Evolutionary conservation across 345 rosid genomes (phyloP).

Genomic region (sweet orange (Citrus sinensis)): DNA sequence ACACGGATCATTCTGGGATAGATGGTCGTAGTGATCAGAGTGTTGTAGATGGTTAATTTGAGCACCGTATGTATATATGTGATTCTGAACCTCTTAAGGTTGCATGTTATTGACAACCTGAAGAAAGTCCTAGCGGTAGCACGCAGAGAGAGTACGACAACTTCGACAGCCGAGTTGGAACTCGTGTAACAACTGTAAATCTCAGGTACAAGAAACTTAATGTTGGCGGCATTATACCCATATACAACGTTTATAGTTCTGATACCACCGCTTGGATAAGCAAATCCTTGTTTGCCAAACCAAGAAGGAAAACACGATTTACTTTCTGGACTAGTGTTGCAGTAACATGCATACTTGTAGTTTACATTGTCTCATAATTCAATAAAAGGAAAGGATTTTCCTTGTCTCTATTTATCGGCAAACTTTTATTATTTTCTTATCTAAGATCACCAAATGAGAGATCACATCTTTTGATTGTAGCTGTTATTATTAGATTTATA

Average conservation of each 20-base stretch:
- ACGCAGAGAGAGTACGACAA: neutral
- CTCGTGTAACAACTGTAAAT: neutral
- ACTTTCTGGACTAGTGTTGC: neutral
- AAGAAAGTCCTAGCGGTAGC: neutral
- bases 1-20: neutral
- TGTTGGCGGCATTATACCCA: neutral
- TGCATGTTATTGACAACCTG: neutral
- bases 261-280: neutral
- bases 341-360: neutral
- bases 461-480: neutral
- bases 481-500: neutral
- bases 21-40: conserved; percentile 11
- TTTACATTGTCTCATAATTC: neutral
- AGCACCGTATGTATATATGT: neutral
- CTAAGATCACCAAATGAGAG: neutral
- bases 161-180: neutral
- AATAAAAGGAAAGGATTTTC: neutral
- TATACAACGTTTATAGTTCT: neutral
- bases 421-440: neutral
- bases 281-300: neutral
- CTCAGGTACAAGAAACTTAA: neutral
- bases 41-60: conserved; percentile 5
- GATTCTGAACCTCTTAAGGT: neutral
- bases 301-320: neutral
- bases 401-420: neutral